A percentile compares a stretch with the other conserved stretches of the same genome.
Conservation (phyloP, 148 eudicot species). For the Cornus suecica region DNA sequence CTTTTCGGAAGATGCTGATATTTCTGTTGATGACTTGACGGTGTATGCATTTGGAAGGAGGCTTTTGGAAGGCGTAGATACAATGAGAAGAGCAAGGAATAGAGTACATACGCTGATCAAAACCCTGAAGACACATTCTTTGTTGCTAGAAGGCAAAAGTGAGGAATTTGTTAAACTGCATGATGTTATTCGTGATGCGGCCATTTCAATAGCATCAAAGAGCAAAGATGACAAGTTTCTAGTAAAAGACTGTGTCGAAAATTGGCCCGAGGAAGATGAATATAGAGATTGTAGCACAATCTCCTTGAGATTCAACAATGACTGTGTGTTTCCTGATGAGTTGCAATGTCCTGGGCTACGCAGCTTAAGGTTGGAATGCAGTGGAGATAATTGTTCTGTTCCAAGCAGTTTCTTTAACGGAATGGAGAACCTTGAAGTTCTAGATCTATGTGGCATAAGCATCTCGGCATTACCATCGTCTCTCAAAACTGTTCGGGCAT, state of each 20-base stretch:
- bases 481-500: neutral
- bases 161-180: constrained; percentile 12
- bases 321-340: neutral
- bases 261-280: neutral
- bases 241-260: neutral
- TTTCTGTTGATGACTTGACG: neutral
- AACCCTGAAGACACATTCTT: constrained; percentile 7
- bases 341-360: constrained; percentile 4
- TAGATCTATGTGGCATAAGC: neutral
- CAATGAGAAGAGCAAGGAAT: neutral
- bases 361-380: neutral
- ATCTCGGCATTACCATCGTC: constrained; percentile 1
- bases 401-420: neutral
- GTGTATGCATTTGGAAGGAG: neutral
- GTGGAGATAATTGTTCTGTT: neutral
- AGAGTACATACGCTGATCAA: neutral
- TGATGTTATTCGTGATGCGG: constrained; percentile 22
- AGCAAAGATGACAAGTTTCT: neutral
- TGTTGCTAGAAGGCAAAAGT: neutral
- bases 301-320: neutral
- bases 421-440: neutral
- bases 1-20: constrained; percentile 11
- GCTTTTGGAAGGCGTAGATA: neutral
- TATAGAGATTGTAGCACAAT: neutral
- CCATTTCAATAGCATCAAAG: neutral